Percentiles rank a stretch among this genome's conserved stretches.
Conservation (phyloP, 1,139 yeast genomes). For the Suhomyces anneliseae region DNA sequence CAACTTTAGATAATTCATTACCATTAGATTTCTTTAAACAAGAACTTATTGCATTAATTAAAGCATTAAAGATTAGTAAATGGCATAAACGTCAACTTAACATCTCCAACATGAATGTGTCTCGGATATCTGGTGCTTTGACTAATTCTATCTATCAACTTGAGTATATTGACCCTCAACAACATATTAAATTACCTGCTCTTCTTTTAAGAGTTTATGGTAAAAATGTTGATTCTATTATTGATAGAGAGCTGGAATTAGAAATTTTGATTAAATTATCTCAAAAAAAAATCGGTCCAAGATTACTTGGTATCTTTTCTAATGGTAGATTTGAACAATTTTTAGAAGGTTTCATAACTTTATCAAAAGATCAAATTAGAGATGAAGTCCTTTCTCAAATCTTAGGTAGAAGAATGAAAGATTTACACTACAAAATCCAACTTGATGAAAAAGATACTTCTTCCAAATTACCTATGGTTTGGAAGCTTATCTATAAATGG, state of each 20-base stretch:
- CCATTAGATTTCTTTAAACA: constrained; percentile 84
- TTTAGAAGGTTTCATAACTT: constrained; percentile 73
- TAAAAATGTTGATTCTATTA: constrained; percentile 81
- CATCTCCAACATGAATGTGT: constrained; percentile 47
- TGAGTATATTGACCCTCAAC: constrained; percentile 35
- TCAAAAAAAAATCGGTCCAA: constrained; percentile 80
- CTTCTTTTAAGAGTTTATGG: constrained; percentile 84
- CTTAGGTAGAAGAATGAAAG: constrained; percentile 96
- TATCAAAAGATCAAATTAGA: constrained; percentile 71
- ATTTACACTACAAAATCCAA: constrained; percentile 79
- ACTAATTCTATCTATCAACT: constrained; percentile 86
- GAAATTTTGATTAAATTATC: constrained; percentile 72
- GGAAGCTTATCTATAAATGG: constrained; percentile 79
- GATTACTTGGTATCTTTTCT: constrained; percentile 79
- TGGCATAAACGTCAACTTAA: constrained; percentile 61
- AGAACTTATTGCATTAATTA: constrained; percentile 68
- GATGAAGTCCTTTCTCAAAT: constrained; percentile 75
- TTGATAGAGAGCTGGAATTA: constrained; percentile 83
- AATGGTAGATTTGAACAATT: constrained; percentile 96
- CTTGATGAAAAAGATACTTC: constrained; percentile 48
- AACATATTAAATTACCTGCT: constrained; percentile 34
- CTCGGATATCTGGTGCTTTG: constrained; percentile 84
- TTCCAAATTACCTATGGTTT: constrained; percentile 53
- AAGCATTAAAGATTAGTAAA: constrained; percentile 65
- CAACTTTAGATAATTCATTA: constrained; percentile 63